Evolutionary conservation across 192 early-diverging fungal genomes (phyloP).

Genomic region (Entomortierella beljakovae): DNA sequence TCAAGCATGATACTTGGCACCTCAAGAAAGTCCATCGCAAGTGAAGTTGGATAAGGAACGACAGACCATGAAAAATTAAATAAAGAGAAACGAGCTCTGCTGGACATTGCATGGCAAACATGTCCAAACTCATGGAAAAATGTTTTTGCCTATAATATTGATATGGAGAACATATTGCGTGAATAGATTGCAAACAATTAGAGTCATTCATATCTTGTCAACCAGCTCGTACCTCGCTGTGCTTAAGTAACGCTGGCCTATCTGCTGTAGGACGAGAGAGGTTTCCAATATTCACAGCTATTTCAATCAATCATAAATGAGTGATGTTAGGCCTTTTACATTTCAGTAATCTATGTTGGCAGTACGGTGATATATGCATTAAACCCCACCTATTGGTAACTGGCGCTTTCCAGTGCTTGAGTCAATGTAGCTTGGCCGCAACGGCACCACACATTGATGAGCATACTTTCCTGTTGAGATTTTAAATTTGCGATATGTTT

Average conservation of each 20-base stretch:
- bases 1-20: slow-evolving; percentile 93
- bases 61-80: slow-evolving; percentile 82
- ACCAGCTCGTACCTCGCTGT: slow-evolving; percentile 69
- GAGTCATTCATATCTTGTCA: no score
- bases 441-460: slow-evolving; percentile 86
- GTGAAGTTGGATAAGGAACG: slow-evolving; percentile 80
- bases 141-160: slow-evolving; percentile 60
- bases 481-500: no score
- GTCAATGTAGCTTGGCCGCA: slow-evolving; percentile 73
- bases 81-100: slow-evolving; percentile 58
- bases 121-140: slow-evolving; percentile 88
- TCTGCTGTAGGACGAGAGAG: slow-evolving; percentile 62
- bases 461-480: slow-evolving; percentile 65
- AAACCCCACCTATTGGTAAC: slow-evolving; percentile 30
- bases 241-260: slow-evolving; percentile 81
- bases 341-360: background rate
- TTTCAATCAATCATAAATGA: background rate
- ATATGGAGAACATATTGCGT: no score
- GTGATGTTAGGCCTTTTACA: background rate
- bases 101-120: slow-evolving; percentile 60
- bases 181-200: no score
- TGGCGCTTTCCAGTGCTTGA: slow-evolving; percentile 54
- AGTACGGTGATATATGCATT: background rate
- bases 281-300: slow-evolving; percentile 50
- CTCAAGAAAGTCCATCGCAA: slow-evolving; percentile 90